These are phyloP conservation scores for Aspergillus fumigatus DNA, from an alignment of 2,329 filamentous ascomycete species.

Conservation along the genomic window DNA sequence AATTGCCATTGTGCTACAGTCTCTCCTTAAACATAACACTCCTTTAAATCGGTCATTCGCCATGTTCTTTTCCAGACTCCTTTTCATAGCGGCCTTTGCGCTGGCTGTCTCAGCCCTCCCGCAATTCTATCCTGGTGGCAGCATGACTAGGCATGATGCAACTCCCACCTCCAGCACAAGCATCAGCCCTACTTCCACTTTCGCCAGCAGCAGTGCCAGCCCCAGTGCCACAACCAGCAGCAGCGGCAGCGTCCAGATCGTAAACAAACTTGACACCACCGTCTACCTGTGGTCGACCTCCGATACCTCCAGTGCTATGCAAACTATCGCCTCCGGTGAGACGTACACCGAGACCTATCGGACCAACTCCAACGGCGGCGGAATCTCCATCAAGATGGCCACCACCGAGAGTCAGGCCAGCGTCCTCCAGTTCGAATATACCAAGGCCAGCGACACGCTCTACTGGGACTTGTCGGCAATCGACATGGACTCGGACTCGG, in stretches of 20 bases:
- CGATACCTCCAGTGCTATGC: conserved; percentile 14
- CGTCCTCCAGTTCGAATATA: conserved; percentile 34
- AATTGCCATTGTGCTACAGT: too few relatives aligned
- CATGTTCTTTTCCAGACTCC: conserved; percentile 10
- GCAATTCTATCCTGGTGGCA: too few relatives aligned
- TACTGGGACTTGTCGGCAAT: conserved; percentile 32
- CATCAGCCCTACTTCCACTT: too few relatives aligned
- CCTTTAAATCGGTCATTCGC: not conserved
- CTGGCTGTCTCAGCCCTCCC: conserved; percentile 7
- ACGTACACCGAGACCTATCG: conserved; percentile 24
- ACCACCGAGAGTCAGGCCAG: conserved; percentile 13
- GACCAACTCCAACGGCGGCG: conserved; percentile 26
- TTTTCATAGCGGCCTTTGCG: conserved; percentile 6
- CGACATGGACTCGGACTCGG: conserved; percentile 19
- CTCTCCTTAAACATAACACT: too few relatives aligned
- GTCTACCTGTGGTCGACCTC: conserved; percentile 28
- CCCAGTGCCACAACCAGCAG: not conserved
- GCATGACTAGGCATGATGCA: too few relatives aligned
- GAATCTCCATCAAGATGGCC: conserved; percentile 31
- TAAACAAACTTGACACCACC: conserved; percentile 23
- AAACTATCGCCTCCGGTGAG: conserved; percentile 16
- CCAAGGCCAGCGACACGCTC: conserved; percentile 17
- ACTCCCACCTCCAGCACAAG: too few relatives aligned
- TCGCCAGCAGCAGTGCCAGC: too few relatives aligned
- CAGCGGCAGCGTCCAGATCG: conserved; percentile 18